Conservation (phyloP, 768 basidiomycete genomes). For the Termitomyces sp. region DNA sequence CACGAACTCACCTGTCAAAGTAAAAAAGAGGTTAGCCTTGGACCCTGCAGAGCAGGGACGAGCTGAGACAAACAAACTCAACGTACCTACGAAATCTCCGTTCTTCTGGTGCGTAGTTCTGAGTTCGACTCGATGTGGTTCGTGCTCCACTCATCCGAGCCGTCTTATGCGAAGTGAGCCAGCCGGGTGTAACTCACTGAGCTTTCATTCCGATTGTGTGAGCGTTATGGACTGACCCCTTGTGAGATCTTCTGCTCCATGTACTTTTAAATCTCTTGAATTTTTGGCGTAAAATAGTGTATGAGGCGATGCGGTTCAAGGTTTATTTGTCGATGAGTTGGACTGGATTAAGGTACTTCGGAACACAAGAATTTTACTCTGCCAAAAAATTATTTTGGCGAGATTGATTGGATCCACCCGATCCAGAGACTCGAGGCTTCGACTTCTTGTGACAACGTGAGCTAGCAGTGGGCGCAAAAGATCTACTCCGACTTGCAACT, state of each 20-base stretch:
- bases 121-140: neutral
- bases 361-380: neutral
- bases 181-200: neutral
- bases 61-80: neutral
- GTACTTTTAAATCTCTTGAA: neutral
- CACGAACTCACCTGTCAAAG: neutral
- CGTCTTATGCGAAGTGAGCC: neutral
- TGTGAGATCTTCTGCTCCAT: neutral
- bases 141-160: neutral
- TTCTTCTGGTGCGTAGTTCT: neutral
- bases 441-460: neutral
- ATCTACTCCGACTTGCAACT: neutral
- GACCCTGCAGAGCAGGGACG: slow-evolving; percentile 1
- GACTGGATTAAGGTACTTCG: neutral
- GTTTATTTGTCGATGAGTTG: neutral
- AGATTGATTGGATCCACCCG: neutral
- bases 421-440: neutral
- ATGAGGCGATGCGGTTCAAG: neutral
- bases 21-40: slow-evolving; percentile 12
- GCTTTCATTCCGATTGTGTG: too few species aligned
- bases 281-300: neutral
- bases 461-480: too few species aligned
- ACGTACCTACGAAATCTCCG: neutral
- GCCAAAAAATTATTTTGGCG: neutral
- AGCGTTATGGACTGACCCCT: neutral